A percentile compares a stretch with the other conserved stretches of the same genome.
These are phyloP conservation scores for Boletus pseudopeckii DNA, from an alignment of 768 basidiomycete species.

Conservation along the genomic window DNA sequence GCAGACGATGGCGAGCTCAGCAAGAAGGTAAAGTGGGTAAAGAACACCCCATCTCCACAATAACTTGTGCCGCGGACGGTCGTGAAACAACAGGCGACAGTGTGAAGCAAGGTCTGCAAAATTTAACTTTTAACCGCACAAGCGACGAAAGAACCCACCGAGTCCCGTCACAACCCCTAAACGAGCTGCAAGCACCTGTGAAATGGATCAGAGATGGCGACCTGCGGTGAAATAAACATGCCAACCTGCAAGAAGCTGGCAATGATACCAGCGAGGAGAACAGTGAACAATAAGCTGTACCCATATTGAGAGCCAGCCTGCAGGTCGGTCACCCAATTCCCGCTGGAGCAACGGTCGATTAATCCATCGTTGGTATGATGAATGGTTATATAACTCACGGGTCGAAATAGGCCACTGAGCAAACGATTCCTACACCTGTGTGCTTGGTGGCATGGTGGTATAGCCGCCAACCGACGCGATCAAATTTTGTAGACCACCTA, in stretches of 20 bases:
- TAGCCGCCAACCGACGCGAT: conserved; percentile 28
- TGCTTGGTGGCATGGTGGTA: conserved; percentile 59
- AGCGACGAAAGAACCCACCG: conserved; percentile 40
- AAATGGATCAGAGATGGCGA: conserved; percentile 1
- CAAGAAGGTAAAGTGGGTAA: conserved; percentile 61
- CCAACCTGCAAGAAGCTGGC: conserved; percentile 76
- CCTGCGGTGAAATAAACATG: not conserved
- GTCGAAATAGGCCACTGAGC: conserved; percentile 86
- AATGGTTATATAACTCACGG: conserved; percentile 49
- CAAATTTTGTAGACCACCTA: conserved; percentile 21
- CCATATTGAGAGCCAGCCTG: conserved; percentile 85
- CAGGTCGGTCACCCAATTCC: conserved; percentile 89
- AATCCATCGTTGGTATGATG: not conserved
- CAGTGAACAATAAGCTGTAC: conserved; percentile 81
- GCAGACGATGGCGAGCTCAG: conserved; percentile 71
- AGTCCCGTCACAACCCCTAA: conserved; percentile 82
- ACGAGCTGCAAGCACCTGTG: conserved; percentile 69
- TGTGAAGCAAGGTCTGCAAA: conserved; percentile 56
- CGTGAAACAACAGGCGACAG: conserved; percentile 61
- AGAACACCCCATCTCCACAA: conserved; percentile 57
- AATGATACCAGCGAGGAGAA: conserved; percentile 78
- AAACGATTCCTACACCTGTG: conserved; percentile 81
- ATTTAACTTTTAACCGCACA: conserved; percentile 11
- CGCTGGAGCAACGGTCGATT: conserved; percentile 40
- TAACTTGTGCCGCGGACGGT: conserved; percentile 55